Base-by-base conservation (phyloP, 805 yeast species). In the Vanderwaltozyma tropicalis region DNA sequence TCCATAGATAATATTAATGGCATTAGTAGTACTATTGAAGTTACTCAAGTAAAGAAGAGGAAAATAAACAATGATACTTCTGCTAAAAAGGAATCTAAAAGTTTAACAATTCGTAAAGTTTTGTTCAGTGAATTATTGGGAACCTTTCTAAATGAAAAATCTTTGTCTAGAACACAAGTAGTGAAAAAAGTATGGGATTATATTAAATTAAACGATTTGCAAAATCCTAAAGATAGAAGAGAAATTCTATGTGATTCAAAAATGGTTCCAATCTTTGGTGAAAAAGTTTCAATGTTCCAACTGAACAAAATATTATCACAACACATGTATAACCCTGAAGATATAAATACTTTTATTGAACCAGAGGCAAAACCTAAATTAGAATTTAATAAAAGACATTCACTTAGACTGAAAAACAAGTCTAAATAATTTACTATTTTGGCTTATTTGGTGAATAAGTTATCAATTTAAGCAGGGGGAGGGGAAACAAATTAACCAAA, bases 131-230 rank as follows among this genome's bases (percentile, higher is more conserved):
- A 70, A 2, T 69, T 67, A 30, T 63, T 84, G 25, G 64, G 67
- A 34, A 64, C 52, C 3, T 55, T 84, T 12, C 51, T 83, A 8
- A 72, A 70, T 1, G 62, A 48, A n/a, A 39, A 54, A 1, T 65
- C 60, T 38, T 50, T 74, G 29, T 68, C 87, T 2, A 62, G 94
- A 45, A 77, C 89, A 0, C 78, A 78, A 51, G 77, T 80, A n/a
- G 86, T 80, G 8, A 80, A 79, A 44, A 57, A 57, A 32, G 50
- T 83, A 3, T 83, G 94, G 94, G 71, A 65, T 9, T 75, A 85
- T 53, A 80, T 85, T 41, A 78, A 76, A 49, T 68, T 57, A 10
- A 51, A 80, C 39, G 59, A 71, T 15, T 57, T 85, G 18, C 94
- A 84, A 53, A 74, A 80, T 44, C 83, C 88, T 2, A 49, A 63